Base-by-base conservation (phyloP, 2,329 filamentous ascomycete species). In the Chlorencoelia australis region DNA sequence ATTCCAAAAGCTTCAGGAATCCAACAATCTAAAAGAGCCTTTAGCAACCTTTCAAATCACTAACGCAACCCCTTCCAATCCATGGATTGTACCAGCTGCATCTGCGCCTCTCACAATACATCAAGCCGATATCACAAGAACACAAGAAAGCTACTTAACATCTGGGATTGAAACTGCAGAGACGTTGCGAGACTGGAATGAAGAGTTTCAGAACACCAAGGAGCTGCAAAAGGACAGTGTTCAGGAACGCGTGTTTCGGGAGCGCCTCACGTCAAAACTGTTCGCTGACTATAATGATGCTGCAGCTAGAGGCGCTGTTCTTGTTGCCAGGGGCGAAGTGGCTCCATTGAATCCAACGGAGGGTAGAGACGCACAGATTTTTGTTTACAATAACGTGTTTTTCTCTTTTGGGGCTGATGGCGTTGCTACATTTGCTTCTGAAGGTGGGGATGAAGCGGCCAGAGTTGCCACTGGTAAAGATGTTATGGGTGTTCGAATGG, bases 381-480 rank as follows among this genome's bases (percentile, higher is more conserved):
- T 94, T 54, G 89, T 98, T 16, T 95, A 96, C 68, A 96, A 96
- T 69, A 98, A 98, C 63, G 87, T 98, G 49, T 98, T 98, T 68
- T 98, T 94, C 68, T 96, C 91, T 1, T 96, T 95, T 51, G 91
- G 91, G 44, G 89, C 91, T 29, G 91, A 98, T 59, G 93, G 91
- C 35, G 91, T 96, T 30, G 89, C 91, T 28, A 98, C 91, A 11
- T 98, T 98, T 60, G 88, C 87, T 8, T 88, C 82, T 3, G 91
- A 98, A 63, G 91, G 91, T 48, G 91, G 91, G 14, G 89, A 98
- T 48, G 91, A 98, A 64, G 91, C 91, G 47, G 91, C 91, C 10
- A 78, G 89, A 41, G 86, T 96, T 39, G 91, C 93, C 17, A 94
- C 93, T 4, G 89, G 88, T 46, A 98, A 98, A 65, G 91, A 98